Evolutionary conservation across 106 monocot species (phyloP).

Genomic region (Dactylorhiza incarnata): DNA sequence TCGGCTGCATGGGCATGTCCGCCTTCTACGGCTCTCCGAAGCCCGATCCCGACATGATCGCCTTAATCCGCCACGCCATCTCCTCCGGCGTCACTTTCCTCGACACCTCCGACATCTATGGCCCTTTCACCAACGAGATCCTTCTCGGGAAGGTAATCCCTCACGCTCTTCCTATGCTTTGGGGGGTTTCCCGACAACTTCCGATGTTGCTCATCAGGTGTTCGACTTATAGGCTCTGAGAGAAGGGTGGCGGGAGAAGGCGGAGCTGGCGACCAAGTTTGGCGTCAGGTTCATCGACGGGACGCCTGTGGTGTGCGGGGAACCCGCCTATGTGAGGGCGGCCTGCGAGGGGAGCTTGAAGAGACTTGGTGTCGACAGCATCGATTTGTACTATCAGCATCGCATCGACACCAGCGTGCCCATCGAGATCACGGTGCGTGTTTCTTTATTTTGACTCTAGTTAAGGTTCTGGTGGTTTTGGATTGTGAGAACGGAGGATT

Average conservation of each 20-base stretch:
- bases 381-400: conserved; percentile 66
- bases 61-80: conserved; percentile 41
- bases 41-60: conserved; percentile 56
- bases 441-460: not conserved
- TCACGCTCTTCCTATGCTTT: not conserved
- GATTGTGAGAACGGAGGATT: too few species aligned
- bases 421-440: conserved; percentile 56
- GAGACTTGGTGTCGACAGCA: conserved; percentile 37
- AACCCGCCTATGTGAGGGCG: conserved; percentile 48
- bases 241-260: conserved; percentile 37
- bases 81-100: conserved; percentile 38
- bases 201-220: not conserved
- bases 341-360: conserved; percentile 43
- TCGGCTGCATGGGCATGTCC: conserved; percentile 70
- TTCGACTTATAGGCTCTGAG: conserved; percentile 25
- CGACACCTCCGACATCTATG: conserved; percentile 57
- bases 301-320: conserved; percentile 24
- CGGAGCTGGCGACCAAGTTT: conserved; percentile 54
- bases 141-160: conserved; percentile 41
- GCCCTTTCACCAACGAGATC: conserved; percentile 53
- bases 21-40: conserved; percentile 47
- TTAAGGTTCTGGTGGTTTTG: not conserved
- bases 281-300: conserved; percentile 22
- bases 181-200: not conserved
- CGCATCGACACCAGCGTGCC: conserved; percentile 41